Percentiles rank a stretch among this genome's conserved stretches.
Conservation (phyloP, 2,329 filamentous ascomycete species). For the Penicillium sp. region DNA sequence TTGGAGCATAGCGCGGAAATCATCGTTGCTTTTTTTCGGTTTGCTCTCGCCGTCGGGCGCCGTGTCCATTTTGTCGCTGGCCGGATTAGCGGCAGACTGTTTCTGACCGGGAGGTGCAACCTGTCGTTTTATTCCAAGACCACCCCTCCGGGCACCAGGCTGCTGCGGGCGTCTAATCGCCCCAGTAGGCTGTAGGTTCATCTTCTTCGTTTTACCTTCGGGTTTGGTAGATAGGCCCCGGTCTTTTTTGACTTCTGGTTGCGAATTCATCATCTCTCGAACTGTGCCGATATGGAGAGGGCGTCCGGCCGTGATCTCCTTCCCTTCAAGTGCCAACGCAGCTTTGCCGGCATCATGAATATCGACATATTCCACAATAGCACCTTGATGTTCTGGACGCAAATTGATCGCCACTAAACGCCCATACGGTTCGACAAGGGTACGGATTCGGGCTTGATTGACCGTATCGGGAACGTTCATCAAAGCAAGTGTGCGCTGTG, state of each 20-base stretch:
- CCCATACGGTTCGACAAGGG: slow-evolving; percentile 69
- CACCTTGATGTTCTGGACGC: slow-evolving; percentile 77
- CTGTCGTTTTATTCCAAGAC: slow-evolving; percentile 50
- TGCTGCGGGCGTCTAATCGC: slow-evolving; percentile 48
- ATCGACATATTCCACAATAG: slow-evolving; percentile 77
- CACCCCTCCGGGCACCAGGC: slow-evolving; percentile 43
- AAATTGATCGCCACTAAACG: slow-evolving; percentile 72
- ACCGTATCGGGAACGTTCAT: slow-evolving; percentile 89
- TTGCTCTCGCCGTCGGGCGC: slow-evolving; percentile 30
- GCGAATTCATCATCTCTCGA: slow-evolving; percentile 48
- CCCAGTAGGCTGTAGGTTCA: slow-evolving; percentile 30
- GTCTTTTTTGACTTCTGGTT: slow-evolving; percentile 42
- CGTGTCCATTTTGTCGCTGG: slow-evolving; percentile 24
- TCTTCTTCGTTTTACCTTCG: slow-evolving; percentile 37
- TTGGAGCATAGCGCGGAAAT: slow-evolving; percentile 57
- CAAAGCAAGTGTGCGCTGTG: slow-evolving; percentile 72
- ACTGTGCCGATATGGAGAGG: slow-evolving; percentile 51
- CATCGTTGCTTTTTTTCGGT: slow-evolving; percentile 55
- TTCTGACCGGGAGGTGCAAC: slow-evolving; percentile 18
- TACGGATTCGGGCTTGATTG: slow-evolving; percentile 77
- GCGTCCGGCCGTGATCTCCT: slow-evolving; percentile 45
- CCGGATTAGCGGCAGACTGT: background rate
- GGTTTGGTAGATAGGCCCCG: slow-evolving; percentile 32
- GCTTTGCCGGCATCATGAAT: slow-evolving; percentile 66
- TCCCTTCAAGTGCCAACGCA: slow-evolving; percentile 46